phyloP scores from a whole-genome alignment of 805 yeast species.

The Wickerhamiella azyma region DNA sequence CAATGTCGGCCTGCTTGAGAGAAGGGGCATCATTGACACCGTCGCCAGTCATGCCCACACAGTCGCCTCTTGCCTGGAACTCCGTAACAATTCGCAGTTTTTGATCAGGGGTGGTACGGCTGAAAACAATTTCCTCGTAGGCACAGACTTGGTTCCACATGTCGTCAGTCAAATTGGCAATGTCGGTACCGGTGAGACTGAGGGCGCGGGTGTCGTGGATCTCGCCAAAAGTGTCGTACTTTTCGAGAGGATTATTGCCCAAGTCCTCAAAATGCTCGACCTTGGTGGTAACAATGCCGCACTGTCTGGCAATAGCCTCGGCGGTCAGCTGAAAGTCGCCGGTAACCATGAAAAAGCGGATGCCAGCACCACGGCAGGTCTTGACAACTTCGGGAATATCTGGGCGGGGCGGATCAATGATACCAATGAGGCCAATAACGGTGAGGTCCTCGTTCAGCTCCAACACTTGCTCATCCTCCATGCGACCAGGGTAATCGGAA shows the following conservation, averaged over 20 bases:
- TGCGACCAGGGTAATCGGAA: background rate
- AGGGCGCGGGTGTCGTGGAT: background rate
- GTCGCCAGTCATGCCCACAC: slow-evolving; percentile 98
- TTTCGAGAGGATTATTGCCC: background rate
- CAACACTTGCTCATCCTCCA: background rate
- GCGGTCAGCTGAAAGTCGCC: slow-evolving; percentile 39
- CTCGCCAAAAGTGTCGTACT: background rate
- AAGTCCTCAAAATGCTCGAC: slow-evolving; percentile 3
- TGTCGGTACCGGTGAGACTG: slow-evolving; percentile 9
- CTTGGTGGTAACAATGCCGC: slow-evolving; percentile 34
- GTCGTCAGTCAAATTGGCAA: slow-evolving; percentile 18
- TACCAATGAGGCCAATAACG: slow-evolving; percentile 77
- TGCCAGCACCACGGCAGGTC: slow-evolving; percentile 73
- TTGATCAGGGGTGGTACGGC: slow-evolving; percentile 32
- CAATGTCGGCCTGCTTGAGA: slow-evolving; percentile 81
- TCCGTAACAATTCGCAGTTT: slow-evolving; percentile 35
- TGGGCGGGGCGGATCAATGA: slow-evolving; percentile 93
- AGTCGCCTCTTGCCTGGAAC: slow-evolving; percentile 57
- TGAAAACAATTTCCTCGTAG: slow-evolving; percentile 30
- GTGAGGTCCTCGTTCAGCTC: slow-evolving; percentile 32
- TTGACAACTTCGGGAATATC: slow-evolving; percentile 62
- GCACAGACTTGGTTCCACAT: slow-evolving; percentile 32
- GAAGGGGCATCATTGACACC: slow-evolving; percentile 98
- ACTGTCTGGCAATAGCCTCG: slow-evolving; percentile 31
- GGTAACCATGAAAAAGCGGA: slow-evolving; percentile 89